phyloP scores from a whole-genome alignment of 2,329 filamentous ascomycete genomes.

The Thyridium curvatum region DNA sequence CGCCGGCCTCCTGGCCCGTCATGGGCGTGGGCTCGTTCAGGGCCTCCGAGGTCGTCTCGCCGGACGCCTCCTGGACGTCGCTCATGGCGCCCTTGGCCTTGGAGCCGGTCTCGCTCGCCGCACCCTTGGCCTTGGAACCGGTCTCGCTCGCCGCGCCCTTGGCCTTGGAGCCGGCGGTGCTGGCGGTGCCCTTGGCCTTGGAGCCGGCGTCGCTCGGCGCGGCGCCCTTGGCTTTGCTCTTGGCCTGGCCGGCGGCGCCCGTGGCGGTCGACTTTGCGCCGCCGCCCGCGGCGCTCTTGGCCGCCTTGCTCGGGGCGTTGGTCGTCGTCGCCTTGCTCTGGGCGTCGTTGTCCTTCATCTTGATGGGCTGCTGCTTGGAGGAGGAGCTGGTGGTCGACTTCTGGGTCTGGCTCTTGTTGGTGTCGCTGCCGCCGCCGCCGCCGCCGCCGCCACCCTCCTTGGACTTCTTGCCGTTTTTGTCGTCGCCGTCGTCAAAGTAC shows the following conservation, averaged over 20 bases:
- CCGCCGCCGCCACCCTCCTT: background rate
- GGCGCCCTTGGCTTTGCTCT: background rate
- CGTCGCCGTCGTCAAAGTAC: conserved; percentile 1
- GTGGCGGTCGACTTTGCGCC: too few species aligned
- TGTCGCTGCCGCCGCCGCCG: conserved; percentile 1
- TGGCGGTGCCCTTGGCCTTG: background rate
- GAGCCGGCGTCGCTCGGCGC: background rate
- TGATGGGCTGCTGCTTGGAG: background rate
- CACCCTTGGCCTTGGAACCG: conserved; percentile 6
- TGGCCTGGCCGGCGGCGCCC: background rate
- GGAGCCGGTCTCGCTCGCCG: background rate
- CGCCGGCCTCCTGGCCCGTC: background rate
- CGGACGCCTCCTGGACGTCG: background rate
- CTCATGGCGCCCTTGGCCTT: conserved; percentile 3
- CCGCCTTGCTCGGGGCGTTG: background rate
- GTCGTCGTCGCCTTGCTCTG: conserved; percentile 5
- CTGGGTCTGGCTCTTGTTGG: conserved; percentile 5
- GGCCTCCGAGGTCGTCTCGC: background rate
- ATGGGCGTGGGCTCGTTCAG: background rate
- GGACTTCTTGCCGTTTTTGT: conserved; percentile 2
- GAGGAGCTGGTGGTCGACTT: conserved; percentile 2
- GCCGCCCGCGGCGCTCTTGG: too few species aligned
- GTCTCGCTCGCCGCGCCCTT: conserved; percentile 2
- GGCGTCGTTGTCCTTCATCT: conserved; percentile 4
- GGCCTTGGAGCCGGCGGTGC: background rate